Evolutionary conservation across 257 asterid species (phyloP).

Genomic region (Scutellaria minor): DNA sequence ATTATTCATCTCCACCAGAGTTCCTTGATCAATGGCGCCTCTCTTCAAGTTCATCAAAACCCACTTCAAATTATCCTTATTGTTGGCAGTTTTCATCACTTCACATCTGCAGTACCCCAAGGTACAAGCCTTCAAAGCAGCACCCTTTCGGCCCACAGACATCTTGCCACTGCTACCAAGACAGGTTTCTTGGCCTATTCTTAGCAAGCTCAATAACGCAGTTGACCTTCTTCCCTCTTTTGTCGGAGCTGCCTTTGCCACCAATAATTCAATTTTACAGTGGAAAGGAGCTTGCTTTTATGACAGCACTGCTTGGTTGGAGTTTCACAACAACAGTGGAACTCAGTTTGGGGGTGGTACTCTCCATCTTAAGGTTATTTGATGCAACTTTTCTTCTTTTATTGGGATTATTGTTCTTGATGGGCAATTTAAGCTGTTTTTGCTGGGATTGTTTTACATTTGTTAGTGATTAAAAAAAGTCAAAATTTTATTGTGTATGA

Average conservation of each 20-base stretch:
- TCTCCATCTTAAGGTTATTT: constrained; percentile 74
- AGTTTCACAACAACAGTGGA: constrained; percentile 65
- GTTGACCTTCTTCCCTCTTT: constrained; percentile 81
- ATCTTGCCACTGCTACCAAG: constrained; percentile 70
- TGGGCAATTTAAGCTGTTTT: neutral
- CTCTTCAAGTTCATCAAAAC: constrained; percentile 36
- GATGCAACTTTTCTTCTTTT: neutral
- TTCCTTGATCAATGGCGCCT: constrained; percentile 37
- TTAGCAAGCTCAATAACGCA: constrained; percentile 60
- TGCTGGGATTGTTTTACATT: constrained; percentile 23
- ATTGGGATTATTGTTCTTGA: neutral
- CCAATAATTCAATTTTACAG: constrained; percentile 41
- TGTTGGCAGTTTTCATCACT: constrained; percentile 34
- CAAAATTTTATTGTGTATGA: neutral
- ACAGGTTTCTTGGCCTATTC: constrained; percentile 75
- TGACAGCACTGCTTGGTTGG: constrained; percentile 78
- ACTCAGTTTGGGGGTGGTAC: constrained; percentile 84
- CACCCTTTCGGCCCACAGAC: constrained; percentile 64
- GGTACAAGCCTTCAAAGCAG: constrained; percentile 50
- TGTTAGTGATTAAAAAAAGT: constrained; percentile 10
- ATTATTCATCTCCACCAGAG: neutral
- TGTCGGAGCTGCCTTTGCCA: constrained; percentile 54
- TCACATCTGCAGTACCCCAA: constrained; percentile 28
- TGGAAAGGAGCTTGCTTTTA: constrained; percentile 92
- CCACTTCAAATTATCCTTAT: constrained; percentile 28